Conservation (phyloP, 2,329 filamentous ascomycete genomes). For the Mollisiaceae sp. region DNA sequence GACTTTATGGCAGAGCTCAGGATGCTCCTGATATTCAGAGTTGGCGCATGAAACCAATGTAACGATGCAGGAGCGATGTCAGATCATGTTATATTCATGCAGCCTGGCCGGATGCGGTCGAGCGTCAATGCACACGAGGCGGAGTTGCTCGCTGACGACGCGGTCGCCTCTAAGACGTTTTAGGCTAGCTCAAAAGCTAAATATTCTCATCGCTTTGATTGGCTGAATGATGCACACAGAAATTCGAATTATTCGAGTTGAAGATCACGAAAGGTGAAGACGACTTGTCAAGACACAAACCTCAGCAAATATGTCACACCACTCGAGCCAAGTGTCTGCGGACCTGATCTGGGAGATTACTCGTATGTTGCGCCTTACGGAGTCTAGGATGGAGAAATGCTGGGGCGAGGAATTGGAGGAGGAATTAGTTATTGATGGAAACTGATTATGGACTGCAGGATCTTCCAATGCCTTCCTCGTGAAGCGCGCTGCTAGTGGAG, state of each 20-base stretch:
- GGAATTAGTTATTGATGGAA: conserved; percentile 11
- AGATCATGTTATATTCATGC: conserved; percentile 26
- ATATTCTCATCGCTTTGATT: conserved; percentile 20
- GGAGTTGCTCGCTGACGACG: conserved; percentile 9
- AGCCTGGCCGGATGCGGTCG: conserved; percentile 2
- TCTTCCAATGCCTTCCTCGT: conserved; percentile 88
- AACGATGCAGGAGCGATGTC: conserved; percentile 20
- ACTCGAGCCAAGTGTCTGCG: conserved; percentile 77
- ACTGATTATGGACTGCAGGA: conserved; percentile 58
- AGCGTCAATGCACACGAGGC: conserved; percentile 21
- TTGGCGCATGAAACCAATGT: conserved; percentile 26
- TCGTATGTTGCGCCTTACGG: conserved; percentile 67
- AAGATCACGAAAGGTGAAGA: conserved; percentile 21
- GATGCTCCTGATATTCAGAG: conserved; percentile 21
- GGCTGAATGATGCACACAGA: conserved; percentile 17
- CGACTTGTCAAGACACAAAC: conserved; percentile 26
- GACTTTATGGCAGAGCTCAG: conserved; percentile 23
- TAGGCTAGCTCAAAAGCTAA: no score
- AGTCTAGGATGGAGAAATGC: not conserved
- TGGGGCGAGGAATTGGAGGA: conserved; percentile 12
- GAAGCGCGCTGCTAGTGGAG: conserved; percentile 82
- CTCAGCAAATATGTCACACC: conserved; percentile 49
- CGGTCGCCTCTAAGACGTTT: no score
- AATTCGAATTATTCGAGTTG: conserved; percentile 17
- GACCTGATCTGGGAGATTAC: conserved; percentile 95